These are phyloP conservation scores for Candida nemodendra DNA, from an alignment of 805 yeast species.

Conservation along the genomic window DNA sequence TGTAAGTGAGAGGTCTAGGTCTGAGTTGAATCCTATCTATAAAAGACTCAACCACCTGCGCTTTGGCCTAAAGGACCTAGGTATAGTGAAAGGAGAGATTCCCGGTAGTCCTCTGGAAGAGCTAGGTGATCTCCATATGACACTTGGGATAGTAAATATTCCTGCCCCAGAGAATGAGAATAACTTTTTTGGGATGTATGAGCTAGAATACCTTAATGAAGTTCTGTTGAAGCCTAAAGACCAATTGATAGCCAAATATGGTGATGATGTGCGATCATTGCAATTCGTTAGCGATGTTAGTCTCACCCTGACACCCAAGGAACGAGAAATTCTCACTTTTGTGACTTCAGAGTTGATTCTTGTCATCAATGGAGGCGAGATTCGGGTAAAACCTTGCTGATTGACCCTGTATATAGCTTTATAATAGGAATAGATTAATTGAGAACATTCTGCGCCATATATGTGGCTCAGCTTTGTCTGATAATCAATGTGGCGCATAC, in stretches of 20 bases:
- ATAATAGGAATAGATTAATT: too few species aligned
- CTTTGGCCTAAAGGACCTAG: constrained; percentile 15
- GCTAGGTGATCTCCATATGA: constrained; percentile 18
- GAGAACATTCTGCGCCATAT: too few species aligned
- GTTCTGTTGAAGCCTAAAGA: constrained; percentile 23
- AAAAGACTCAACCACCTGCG: constrained; percentile 6
- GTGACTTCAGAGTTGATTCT: constrained; percentile 13
- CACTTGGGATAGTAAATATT: constrained; percentile 15
- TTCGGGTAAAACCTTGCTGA: constrained; percentile 10
- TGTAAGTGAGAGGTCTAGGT: constrained; percentile 3
- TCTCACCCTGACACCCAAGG: constrained; percentile 5
- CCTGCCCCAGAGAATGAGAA: not conserved
- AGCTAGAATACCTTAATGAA: constrained; percentile 25
- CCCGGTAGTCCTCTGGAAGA: constrained; percentile 9
- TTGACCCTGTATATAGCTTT: too few species aligned
- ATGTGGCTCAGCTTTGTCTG: too few species aligned
- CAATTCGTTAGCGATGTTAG: constrained; percentile 18
- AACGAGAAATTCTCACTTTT: constrained; percentile 15
- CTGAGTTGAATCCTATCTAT: constrained; percentile 6
- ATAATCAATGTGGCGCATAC: too few species aligned
- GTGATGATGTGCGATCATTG: constrained; percentile 11
- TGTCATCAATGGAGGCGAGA: constrained; percentile 15
- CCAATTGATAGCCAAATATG: constrained; percentile 19
- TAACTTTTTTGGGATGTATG: constrained; percentile 27
- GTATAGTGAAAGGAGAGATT: constrained; percentile 21